Percentiles rank a stretch among this genome's conserved stretches.
These are phyloP conservation scores for Syzygium aqueum DNA, from an alignment of 345 rosid species.

Conservation along the genomic window DNA sequence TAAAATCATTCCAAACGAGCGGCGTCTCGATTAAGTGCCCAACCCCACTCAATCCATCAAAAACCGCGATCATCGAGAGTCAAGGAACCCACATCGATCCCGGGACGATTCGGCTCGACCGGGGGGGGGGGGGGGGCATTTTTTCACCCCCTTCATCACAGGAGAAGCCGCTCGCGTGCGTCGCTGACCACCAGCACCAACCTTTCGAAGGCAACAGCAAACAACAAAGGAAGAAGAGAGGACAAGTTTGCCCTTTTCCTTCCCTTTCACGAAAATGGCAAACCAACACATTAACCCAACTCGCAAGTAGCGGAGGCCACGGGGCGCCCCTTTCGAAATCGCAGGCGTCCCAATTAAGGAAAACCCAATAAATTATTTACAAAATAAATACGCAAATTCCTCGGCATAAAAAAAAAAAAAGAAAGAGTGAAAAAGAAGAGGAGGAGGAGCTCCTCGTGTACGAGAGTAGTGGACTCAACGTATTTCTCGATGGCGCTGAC, in stretches of 20 bases:
- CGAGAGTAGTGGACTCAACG: neutral
- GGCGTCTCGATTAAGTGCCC: neutral
- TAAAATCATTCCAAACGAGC: neutral
- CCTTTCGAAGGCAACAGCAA: neutral
- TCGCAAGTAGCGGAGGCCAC: neutral
- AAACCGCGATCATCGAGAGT: too few species aligned
- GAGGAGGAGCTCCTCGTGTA: neutral
- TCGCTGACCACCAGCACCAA: neutral
- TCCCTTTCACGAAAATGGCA: neutral
- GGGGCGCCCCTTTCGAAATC: neutral
- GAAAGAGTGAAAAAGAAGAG: too few species aligned
- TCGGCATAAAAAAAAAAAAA: neutral
- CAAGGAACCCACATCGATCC: too few species aligned
- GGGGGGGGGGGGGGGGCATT: too few species aligned
- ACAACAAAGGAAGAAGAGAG: neutral
- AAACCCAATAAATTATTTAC: neutral
- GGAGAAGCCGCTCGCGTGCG: neutral
- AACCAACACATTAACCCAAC: too few species aligned
- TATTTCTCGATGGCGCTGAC: neutral
- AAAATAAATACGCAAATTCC: neutral
- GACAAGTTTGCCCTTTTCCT: neutral
- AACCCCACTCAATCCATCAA: neutral
- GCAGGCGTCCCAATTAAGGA: neutral
- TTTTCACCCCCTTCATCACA: neutral
- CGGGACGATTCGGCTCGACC: too few species aligned